Conservation (phyloP, 2,329 filamentous ascomycete species). For the Scedosporium dehoogii region DNA sequence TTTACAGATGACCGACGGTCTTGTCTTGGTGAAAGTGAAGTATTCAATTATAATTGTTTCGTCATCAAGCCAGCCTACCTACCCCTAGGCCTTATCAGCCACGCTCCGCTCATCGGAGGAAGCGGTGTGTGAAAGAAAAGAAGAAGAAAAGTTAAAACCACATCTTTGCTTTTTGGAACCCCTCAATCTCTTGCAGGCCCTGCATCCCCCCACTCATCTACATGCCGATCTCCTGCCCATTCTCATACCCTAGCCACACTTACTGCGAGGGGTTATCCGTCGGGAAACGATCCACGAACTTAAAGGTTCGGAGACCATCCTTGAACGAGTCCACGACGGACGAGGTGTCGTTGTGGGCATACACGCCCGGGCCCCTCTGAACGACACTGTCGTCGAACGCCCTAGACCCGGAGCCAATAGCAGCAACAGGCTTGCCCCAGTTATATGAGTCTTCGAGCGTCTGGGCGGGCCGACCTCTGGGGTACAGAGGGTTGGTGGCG, state of each 20-base stretch:
- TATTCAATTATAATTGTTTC: no score
- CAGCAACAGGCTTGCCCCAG: slow-evolving; percentile 61
- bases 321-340: slow-evolving; percentile 35
- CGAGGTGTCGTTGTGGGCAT: slow-evolving; percentile 21
- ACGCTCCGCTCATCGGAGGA: no score
- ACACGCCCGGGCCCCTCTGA: slow-evolving; percentile 30
- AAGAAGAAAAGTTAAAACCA: no score
- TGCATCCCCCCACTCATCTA: not conserved
- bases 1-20: no score
- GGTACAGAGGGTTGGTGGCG: slow-evolving; percentile 45
- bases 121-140: no score
- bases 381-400: slow-evolving; percentile 36
- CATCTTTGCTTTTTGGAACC: no score
- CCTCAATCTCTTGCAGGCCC: no score
- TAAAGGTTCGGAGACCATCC: slow-evolving; percentile 52
- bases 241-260: not conserved
- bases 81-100: no score
- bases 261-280: slow-evolving; percentile 29
- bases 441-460: slow-evolving; percentile 54
- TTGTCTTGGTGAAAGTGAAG: no score
- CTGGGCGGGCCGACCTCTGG: slow-evolving; percentile 51
- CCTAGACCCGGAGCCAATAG: slow-evolving; percentile 34
- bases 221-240: not conserved
- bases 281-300: slow-evolving; percentile 55
- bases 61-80: no score